Base-by-base conservation (phyloP, 495 filamentous ascomycete species). In the Thermothielavioides terrestris region DNA sequence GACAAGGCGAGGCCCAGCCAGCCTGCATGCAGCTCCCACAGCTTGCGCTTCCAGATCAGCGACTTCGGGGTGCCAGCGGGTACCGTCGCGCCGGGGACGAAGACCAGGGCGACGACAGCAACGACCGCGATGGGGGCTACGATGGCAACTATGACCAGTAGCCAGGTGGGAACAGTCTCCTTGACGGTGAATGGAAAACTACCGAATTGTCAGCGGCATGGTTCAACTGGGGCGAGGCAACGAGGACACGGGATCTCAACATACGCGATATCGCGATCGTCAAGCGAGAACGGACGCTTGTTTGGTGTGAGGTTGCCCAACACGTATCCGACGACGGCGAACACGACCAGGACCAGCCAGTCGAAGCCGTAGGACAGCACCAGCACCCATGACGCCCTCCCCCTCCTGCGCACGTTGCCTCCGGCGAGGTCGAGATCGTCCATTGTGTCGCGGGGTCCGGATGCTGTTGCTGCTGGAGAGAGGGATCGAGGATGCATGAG, bases 1-100 rank as follows among this genome's bases (percentile, higher is more conserved):
- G 84, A 81, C 12, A 92, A 68, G 27, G 78, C 68, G 22, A 94
- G 67, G 4, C 88, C 88, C 39, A 92, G 64, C 55, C 86, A 79
- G 6, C 88, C 88, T 43, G 79, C 85, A 53, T 92, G 89, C 60
- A 90, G 71, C 64, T 94, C 85, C 88, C 88, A 92, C 12, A 94
- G 64, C 46, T 86, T 80, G 53, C 88, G 81, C 56, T 77, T 77
- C 61, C 86, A 85, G 11, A 79, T 76, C 53, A 88, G 58, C 26
- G 72, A 75, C 38, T 68, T 81, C 70, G 66, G 86, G 44, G 74
- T 88, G 68, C 56, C 83, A 73, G 66, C 78, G 73, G 62, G 85
- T 14, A 65, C 88, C 67, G 75, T 90, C 69, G 71, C 62, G 12
- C 75, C 76, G 11, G 76, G 76, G 5, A 79, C 74, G 46, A 94